Evolutionary conservation across 495 filamentous ascomycete genomes (phyloP), one percentile per base, ranked within the genome.

Genomic region (Tuber indicum): DNA sequence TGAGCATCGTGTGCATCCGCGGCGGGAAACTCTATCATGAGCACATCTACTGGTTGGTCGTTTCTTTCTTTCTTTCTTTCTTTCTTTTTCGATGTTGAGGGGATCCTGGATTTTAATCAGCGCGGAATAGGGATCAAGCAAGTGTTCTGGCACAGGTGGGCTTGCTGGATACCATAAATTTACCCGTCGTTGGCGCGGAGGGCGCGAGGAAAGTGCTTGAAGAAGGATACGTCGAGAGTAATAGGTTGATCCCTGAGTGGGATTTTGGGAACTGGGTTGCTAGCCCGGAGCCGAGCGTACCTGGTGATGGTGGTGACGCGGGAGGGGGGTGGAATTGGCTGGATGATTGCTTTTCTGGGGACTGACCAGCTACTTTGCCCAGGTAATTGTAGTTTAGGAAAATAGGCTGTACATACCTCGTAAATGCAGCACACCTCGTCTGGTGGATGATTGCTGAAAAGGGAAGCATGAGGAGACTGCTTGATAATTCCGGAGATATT

Each of bases 11-110:
- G 43, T 91, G 91, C 75, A 85, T 96, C 72, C 87, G 93, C 21
- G 92, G 89, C 3, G 91, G 91, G 7, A 89, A 89, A 72, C 85
- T 97, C 6, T 94, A 90, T 82, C 90, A 92, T 73, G 94, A 97
- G 84, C 91, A 95, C 80, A 90, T 94, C 26, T 91, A 92, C 78
- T 97, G 93, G 93, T 80, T 73, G 41, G 78, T 80, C 71, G 32
- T 77, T 52, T 41, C 49, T 0, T 16, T 12, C 5, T 36, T 41
- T 41, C 2, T 23, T 39, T 26, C 19, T 14, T 14, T 14, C 45
- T 16, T 32, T n/a, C 10, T 17, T 58, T 12, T 6, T 26, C 16
- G 9, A 7, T 4, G 26, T 41, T 66, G 26, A 66, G 26, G 19
- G 16, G 36, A 62, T 32, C n/a, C 14, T 12, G n/a, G 8, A 26